phyloP scores from a whole-genome alignment of 495 filamentous ascomycete genomes.

The Hyphodiscus hymeniophilus region DNA sequence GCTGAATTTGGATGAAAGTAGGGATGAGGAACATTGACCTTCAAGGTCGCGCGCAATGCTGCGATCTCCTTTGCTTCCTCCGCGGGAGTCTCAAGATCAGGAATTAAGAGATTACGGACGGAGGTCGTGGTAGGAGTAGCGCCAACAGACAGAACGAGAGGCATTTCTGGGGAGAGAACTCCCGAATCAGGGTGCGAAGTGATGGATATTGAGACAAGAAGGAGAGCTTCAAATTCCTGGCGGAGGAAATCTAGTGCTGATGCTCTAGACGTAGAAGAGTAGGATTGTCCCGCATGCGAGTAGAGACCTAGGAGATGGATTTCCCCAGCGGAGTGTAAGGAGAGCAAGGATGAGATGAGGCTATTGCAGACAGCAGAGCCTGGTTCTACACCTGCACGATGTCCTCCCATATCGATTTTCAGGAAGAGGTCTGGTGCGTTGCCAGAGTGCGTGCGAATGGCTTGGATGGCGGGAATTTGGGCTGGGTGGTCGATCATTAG shows the following conservation, averaged over 20 bases:
- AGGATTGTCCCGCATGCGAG: conserved; percentile 72
- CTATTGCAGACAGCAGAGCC: conserved; percentile 38
- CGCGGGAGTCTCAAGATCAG: neutral
- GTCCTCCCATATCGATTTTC: conserved; percentile 73
- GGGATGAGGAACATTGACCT: too few relatives aligned
- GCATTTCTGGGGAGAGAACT: conserved; percentile 11
- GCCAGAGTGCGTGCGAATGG: conserved; percentile 30
- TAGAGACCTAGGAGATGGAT: conserved; percentile 58
- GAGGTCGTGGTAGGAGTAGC: conserved; percentile 73
- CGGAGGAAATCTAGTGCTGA: conserved; percentile 50
- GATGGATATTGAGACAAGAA: conserved; percentile 36
- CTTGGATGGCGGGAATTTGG: conserved; percentile 42
- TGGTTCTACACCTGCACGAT: conserved; percentile 61
- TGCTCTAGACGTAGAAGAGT: conserved; percentile 39
- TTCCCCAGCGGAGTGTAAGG: conserved; percentile 28
- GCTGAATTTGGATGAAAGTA: too few relatives aligned
- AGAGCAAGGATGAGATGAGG: conserved; percentile 43
- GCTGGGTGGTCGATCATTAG: conserved; percentile 67
- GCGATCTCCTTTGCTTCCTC: conserved; percentile 11
- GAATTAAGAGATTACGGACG: conserved; percentile 27
- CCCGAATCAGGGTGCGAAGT: conserved; percentile 6
- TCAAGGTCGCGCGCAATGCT: conserved; percentile 15
- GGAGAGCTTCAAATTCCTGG: conserved; percentile 52
- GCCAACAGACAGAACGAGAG: conserved; percentile 62
- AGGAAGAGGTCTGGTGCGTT: conserved; percentile 51